phyloP scores from a whole-genome alignment of 75 land plant genomes.

The Pinus tabuliformis region DNA sequence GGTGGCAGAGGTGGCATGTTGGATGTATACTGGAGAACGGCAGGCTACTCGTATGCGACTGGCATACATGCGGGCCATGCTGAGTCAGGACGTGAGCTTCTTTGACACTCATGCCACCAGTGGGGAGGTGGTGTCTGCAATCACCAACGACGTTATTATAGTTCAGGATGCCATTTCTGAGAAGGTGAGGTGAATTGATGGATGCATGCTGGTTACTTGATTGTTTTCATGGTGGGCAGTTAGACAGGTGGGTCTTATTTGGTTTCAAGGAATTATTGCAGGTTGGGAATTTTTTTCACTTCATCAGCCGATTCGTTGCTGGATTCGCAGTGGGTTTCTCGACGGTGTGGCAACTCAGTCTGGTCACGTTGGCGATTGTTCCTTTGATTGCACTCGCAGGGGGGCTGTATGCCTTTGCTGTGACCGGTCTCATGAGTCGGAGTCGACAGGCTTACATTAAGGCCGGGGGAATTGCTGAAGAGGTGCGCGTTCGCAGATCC shows the following conservation, averaged over 20 bases:
- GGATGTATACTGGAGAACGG: conserved; percentile 94
- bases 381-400: conserved; percentile 89
- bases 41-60: conserved; percentile 78
- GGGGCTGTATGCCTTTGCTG: conserved; percentile 70
- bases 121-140: conserved; percentile 61
- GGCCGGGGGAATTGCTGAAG: conserved; percentile 93
- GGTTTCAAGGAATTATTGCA: conserved; percentile 17
- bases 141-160: conserved; percentile 62
- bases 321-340: conserved; percentile 86
- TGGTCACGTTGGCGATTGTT: conserved; percentile 85
- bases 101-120: conserved; percentile 85
- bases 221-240: too few relatives aligned
- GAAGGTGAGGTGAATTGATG: conserved; percentile 39
- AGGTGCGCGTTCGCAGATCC: conserved; percentile 34
- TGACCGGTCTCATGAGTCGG: conserved; percentile 65
- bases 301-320: conserved; percentile 79
- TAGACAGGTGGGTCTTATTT: not conserved
- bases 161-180: conserved; percentile 90
- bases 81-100: conserved; percentile 76
- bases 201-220: too few relatives aligned
- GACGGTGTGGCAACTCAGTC: conserved; percentile 86
- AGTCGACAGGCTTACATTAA: conserved; percentile 77
- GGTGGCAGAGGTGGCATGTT: conserved; percentile 82
- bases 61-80: conserved; percentile 61
- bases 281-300: conserved; percentile 93